Evolutionary conservation across 73 alveolate genomes (phyloP), one percentile per base, ranked within the genome.

Genomic region (Blepharisma stoltei): DNA sequence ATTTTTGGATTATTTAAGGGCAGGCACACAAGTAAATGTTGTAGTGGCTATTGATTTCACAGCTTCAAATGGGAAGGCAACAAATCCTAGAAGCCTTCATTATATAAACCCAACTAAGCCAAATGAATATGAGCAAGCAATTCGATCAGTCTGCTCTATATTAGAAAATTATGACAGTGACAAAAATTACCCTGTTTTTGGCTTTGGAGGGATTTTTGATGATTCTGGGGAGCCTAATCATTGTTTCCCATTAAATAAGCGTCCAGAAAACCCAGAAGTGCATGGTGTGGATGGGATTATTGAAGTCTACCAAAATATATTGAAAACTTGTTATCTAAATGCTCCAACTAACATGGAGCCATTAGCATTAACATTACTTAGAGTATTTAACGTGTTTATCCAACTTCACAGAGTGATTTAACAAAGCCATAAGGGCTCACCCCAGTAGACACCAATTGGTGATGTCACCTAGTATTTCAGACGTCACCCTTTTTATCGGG

Each of bases 291-390:
- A 85, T 55, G 93, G 92, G 14, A 80, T 91, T 9, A 75, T 91
- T 78, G 86, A 81, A 7, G 73, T 84, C n/a, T 91, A 91, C 85
- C 49, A 84, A 81, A 77, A 65, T 54, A 65, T 86, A 25, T 82
- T 91, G 27, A 78, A 70, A 65, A 73, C 83, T 71, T 86, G 88
- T 6, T 27, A 54, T 60, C 68, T 91, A 60, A 83, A 65, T 77
- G 97, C 95, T 6, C 97, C 97, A 9, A 91, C 97, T 4, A 77
- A 41, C 50, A 86, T 90, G 85, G 78, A 94, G 37, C 96, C 83
- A 7, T n/a, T n/a, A n/a, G n/a, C n/a, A n/a, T n/a, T n/a, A n/a
- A n/a, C n/a, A n/a, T n/a, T n/a, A n/a, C n/a, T n/a, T n/a, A n/a
- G n/a, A n/a, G n/a, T n/a, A n/a, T n/a, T n/a, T n/a, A n/a, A n/a